Conservation (phyloP, 2,329 filamentous ascomycete genomes). For the Aspergillus cejpii region DNA sequence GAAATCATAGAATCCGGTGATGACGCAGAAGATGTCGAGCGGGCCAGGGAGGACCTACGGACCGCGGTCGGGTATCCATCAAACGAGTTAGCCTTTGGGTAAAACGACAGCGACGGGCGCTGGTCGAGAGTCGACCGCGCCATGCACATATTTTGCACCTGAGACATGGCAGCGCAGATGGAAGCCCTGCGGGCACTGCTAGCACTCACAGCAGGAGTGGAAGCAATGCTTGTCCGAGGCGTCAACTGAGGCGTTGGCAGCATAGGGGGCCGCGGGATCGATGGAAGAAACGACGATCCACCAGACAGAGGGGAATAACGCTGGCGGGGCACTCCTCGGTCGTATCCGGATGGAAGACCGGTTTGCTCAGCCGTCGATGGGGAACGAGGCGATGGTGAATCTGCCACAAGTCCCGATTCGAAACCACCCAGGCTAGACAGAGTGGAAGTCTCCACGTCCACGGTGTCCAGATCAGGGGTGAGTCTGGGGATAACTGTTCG, state of each 20-base stretch:
- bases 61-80: slow-evolving; percentile 46
- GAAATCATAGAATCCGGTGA: slow-evolving; percentile 60
- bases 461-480: slow-evolving; percentile 51
- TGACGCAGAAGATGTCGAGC: slow-evolving; percentile 47
- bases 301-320: slow-evolving; percentile 41
- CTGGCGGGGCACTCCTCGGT: slow-evolving; percentile 28
- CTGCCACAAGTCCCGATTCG: slow-evolving; percentile 20
- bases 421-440: slow-evolving; percentile 23
- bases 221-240: slow-evolving; percentile 48
- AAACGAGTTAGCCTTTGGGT: slow-evolving; percentile 33
- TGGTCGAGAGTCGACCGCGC: slow-evolving; percentile 52
- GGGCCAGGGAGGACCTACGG: slow-evolving; percentile 46
- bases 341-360: slow-evolving; percentile 19
- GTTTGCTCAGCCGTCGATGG: slow-evolving; percentile 18
- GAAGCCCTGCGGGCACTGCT: slow-evolving; percentile 49
- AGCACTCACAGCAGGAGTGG: slow-evolving; percentile 57
- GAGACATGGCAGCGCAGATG: slow-evolving; percentile 54
- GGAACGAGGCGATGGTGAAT: slow-evolving; percentile 29
- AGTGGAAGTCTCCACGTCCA: slow-evolving; percentile 35
- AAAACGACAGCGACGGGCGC: slow-evolving; percentile 36
- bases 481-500: slow-evolving; percentile 48
- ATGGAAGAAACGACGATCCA: slow-evolving; percentile 51
- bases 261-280: slow-evolving; percentile 49
- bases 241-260: slow-evolving; percentile 59
- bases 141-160: slow-evolving; percentile 50